Conservation (phyloP, 305 asterid genomes). For the Lippia alba region DNA sequence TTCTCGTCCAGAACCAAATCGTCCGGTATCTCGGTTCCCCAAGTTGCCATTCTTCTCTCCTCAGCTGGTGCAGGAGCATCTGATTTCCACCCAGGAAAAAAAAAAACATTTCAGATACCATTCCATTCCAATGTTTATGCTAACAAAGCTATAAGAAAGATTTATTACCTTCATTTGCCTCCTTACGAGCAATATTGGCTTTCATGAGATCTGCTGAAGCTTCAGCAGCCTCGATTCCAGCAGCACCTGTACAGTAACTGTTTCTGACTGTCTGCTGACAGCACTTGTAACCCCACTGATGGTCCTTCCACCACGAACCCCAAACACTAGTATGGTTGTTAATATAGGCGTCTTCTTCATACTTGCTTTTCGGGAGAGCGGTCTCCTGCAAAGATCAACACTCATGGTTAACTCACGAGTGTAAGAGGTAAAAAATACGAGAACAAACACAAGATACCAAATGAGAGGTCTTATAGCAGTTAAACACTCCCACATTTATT, state of each 20-base stretch:
- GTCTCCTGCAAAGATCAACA: constrained; percentile 62
- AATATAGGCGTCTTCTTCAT: constrained; percentile 81
- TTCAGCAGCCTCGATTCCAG: constrained; percentile 99
- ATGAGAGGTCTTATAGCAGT: too few relatives aligned
- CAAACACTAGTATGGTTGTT: constrained; percentile 92
- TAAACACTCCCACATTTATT: too few relatives aligned
- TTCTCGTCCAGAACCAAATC: constrained; percentile 79
- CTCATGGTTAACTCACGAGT: background rate
- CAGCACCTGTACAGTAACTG: constrained; percentile 96
- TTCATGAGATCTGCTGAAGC: constrained; percentile 93
- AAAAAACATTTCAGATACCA: constrained; percentile 22
- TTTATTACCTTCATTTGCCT: constrained; percentile 78
- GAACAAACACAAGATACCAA: too few relatives aligned
- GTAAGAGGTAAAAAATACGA: too few relatives aligned
- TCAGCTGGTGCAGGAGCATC: constrained; percentile 60
- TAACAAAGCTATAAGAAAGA: background rate
- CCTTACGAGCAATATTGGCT: constrained; percentile 92
- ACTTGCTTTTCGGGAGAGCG: constrained; percentile 88
- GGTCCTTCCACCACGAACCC: constrained; percentile 99
- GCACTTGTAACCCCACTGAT: constrained; percentile 97
- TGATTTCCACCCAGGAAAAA: constrained; percentile 30
- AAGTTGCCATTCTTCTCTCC: constrained; percentile 73
- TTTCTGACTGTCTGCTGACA: constrained; percentile 87
- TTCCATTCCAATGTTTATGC: background rate
- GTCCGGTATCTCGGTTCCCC: constrained; percentile 95